Evolutionary conservation across 805 yeast species (phyloP).

Genomic region (Ogataea dorogensis): DNA sequence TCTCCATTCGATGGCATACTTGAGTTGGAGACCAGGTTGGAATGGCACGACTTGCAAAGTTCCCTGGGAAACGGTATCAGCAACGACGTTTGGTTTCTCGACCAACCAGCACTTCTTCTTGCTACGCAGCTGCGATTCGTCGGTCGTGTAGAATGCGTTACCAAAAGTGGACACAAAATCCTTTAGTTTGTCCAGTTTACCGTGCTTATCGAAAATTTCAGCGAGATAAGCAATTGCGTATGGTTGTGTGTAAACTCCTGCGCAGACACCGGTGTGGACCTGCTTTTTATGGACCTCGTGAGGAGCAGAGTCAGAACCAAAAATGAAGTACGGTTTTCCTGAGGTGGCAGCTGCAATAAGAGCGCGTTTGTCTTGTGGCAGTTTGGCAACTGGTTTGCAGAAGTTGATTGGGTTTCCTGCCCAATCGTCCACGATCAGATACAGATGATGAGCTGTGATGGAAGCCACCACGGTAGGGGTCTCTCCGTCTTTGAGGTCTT

Average conservation of each 20-base stretch:
- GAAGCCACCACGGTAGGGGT: conserved; percentile 76
- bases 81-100: conserved; percentile 53
- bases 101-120: conserved; percentile 54
- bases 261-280: conserved; percentile 81
- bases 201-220: conserved; percentile 70
- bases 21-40: conserved; percentile 71
- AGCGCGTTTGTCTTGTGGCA: conserved; percentile 81
- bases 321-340: conserved; percentile 90
- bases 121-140: conserved; percentile 41
- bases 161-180: conserved; percentile 79
- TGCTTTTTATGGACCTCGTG: conserved; percentile 83
- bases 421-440: conserved; percentile 88
- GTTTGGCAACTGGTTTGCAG: conserved; percentile 97
- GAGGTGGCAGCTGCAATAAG: conserved; percentile 84
- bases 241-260: conserved; percentile 96
- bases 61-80: conserved; percentile 51
- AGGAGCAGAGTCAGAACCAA: conserved; percentile 98
- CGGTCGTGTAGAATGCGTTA: conserved; percentile 62
- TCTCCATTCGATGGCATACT: conserved; percentile 76
- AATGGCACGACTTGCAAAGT: conserved; percentile 74
- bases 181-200: conserved; percentile 62
- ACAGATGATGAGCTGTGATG: conserved; percentile 93
- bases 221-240: conserved; percentile 82
- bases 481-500: conserved; percentile 31
- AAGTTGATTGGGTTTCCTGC: conserved; percentile 94